Percentiles rank a stretch among this genome's conserved stretches.
phyloP scores from a whole-genome alignment of 2,329 filamentous ascomycete genomes.

The Paecilomyces formosus region DNA sequence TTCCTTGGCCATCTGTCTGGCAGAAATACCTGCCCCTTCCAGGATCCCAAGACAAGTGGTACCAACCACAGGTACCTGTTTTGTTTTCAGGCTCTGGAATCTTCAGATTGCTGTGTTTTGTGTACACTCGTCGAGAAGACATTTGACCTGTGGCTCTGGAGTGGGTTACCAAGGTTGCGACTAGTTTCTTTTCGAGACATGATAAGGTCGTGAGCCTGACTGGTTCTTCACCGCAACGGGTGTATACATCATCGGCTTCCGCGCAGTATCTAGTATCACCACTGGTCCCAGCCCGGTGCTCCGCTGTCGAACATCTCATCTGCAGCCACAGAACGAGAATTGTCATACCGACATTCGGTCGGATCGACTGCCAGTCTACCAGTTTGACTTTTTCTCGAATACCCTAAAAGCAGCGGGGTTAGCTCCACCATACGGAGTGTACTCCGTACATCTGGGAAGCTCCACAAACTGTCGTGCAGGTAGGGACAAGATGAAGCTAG shows the following conservation, averaged over 20 bases:
- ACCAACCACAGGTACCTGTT: neutral
- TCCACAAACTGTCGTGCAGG: neutral
- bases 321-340: neutral
- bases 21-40: neutral
- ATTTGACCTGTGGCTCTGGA: neutral
- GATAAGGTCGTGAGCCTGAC: neutral
- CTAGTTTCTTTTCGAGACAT: neutral
- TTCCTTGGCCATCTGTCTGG: neutral
- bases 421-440: neutral
- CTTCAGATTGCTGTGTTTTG: neutral
- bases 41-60: neutral
- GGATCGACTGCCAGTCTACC: neutral
- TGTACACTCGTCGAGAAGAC: neutral
- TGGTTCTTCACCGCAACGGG: neutral
- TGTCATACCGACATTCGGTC: neutral
- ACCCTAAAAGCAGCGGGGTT: neutral
- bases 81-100: neutral
- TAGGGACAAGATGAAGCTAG: neutral
- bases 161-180: neutral
- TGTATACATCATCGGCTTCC: neutral
- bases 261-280: neutral
- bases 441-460: neutral
- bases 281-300: neutral
- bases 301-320: neutral
- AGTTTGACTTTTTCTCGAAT: neutral